Conservation (phyloP, 352 stramenopile species). For the Pythium periplocum region DNA sequence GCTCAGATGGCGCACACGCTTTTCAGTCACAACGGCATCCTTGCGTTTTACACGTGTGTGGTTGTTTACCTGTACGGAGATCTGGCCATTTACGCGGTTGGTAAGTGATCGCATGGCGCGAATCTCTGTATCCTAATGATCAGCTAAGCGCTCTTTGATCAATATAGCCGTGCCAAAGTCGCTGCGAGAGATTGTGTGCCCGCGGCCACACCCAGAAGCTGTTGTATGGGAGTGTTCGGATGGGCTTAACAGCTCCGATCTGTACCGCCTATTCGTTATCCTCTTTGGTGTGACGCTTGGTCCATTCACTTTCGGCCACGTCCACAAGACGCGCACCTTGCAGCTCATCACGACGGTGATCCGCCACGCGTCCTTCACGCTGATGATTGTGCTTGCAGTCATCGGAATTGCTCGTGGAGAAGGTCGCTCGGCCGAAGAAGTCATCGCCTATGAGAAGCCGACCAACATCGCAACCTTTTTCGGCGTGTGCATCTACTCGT, state of each 20-base stretch:
- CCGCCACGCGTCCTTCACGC: slow-evolving; percentile 73
- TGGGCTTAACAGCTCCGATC: slow-evolving; percentile 63
- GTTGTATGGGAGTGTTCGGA: slow-evolving; percentile 68
- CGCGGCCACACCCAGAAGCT: slow-evolving; percentile 36
- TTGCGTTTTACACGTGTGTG: slow-evolving; percentile 77
- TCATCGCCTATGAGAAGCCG: slow-evolving; percentile 69
- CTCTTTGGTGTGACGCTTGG: slow-evolving; percentile 68
- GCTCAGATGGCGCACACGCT: slow-evolving; percentile 79
- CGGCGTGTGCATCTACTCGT: slow-evolving; percentile 86
- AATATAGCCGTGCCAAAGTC: slow-evolving; percentile 80
- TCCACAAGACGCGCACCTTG: slow-evolving; percentile 78
- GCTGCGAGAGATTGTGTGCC: slow-evolving; percentile 79
- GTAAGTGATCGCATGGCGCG: slow-evolving; percentile 28
- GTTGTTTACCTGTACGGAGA: slow-evolving; percentile 86
- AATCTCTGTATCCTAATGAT: background rate
- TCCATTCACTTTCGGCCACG: slow-evolving; percentile 73
- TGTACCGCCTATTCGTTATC: slow-evolving; percentile 81
- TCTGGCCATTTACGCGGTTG: slow-evolving; percentile 82
- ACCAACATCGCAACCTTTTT: slow-evolving; percentile 79
- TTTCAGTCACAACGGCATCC: slow-evolving; percentile 55
- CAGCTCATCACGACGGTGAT: slow-evolving; percentile 81
- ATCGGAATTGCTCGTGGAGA: slow-evolving; percentile 65
- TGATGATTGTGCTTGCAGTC: slow-evolving; percentile 78
- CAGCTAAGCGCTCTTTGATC: background rate
- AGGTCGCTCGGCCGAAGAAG: slow-evolving; percentile 51